Conservation (phyloP, 2,329 filamentous ascomycete species). For the Aspergillus glaucus region DNA sequence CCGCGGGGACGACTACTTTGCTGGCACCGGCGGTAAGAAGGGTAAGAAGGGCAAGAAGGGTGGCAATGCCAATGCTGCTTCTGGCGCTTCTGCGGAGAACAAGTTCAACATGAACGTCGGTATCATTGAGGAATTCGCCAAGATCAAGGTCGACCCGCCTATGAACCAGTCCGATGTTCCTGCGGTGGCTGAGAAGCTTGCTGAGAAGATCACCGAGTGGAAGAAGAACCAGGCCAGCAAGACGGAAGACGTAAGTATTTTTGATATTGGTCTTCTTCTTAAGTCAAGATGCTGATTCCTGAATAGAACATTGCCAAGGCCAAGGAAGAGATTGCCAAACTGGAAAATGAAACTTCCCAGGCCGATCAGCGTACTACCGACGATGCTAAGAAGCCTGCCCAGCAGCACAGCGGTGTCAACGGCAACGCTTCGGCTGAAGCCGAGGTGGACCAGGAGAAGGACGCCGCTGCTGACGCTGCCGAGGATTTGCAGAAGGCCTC, state of each 20-base stretch:
- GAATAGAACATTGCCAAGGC: conserved; percentile 91
- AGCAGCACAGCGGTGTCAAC: conserved; percentile 48
- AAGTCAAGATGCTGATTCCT: conserved; percentile 10
- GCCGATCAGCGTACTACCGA: conserved; percentile 41
- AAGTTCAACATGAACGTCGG: conserved; percentile 85
- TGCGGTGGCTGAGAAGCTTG: conserved; percentile 75
- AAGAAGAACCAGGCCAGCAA: conserved; percentile 83
- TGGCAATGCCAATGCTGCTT: conserved; percentile 42
- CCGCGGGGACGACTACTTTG: conserved; percentile 78
- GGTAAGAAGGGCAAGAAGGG: conserved; percentile 82
- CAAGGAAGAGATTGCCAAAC: conserved; percentile 85
- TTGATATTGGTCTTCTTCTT: background rate
- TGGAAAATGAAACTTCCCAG: conserved; percentile 60
- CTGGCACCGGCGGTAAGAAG: conserved; percentile 68
- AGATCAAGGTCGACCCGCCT: conserved; percentile 79
- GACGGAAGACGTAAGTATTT: conserved; percentile 72
- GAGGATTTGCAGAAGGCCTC: conserved; percentile 56
- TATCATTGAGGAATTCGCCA: conserved; percentile 82
- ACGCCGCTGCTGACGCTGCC: conserved; percentile 52
- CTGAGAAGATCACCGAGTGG: conserved; percentile 86
- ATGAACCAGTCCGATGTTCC: conserved; percentile 80
- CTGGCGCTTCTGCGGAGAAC: conserved; percentile 43
- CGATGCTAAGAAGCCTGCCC: conserved; percentile 48
- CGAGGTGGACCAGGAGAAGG: conserved; percentile 52
- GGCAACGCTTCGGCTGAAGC: conserved; percentile 48